Percentiles rank a stretch among this genome's conserved stretches.
These are phyloP conservation scores for Nicotiana attenuata DNA, from an alignment of 257 asterid genomes.

Conservation along the genomic window DNA sequence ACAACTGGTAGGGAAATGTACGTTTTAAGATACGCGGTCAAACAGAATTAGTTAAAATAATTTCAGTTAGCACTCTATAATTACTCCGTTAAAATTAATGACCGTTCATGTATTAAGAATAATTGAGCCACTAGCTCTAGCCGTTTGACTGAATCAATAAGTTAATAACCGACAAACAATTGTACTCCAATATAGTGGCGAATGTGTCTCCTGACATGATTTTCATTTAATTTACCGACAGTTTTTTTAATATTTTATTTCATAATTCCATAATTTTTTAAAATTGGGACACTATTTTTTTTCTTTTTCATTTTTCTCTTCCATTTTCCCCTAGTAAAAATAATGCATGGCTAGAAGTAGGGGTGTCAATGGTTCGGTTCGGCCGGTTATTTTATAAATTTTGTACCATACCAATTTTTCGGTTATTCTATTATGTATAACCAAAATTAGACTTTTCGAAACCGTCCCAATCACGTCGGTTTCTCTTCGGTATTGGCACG, in stretches of 20 bases:
- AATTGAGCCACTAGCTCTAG: background rate
- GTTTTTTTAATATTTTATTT: no score
- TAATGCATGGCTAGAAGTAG: no score
- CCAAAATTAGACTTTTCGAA: no score
- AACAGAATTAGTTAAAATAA: background rate
- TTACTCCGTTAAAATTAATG: background rate
- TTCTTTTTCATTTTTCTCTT: no score
- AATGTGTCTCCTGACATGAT: background rate
- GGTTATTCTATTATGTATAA: no score
- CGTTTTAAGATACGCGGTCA: background rate
- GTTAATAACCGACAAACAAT: background rate
- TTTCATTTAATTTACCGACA: background rate
- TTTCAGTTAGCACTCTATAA: background rate
- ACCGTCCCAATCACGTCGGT: no score
- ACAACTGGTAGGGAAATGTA: background rate
- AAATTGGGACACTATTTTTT: no score
- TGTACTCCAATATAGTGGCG: background rate
- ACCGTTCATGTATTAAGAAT: background rate
- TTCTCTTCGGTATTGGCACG: no score
- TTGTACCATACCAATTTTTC: no score
- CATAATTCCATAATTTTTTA: background rate
- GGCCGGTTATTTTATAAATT: no score
- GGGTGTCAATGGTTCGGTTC: no score
- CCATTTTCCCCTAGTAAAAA: no score
- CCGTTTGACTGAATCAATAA: conserved; percentile 5